phyloP scores from a whole-genome alignment of 208 protist species.

The Trypanosoma lewisi region DNA sequence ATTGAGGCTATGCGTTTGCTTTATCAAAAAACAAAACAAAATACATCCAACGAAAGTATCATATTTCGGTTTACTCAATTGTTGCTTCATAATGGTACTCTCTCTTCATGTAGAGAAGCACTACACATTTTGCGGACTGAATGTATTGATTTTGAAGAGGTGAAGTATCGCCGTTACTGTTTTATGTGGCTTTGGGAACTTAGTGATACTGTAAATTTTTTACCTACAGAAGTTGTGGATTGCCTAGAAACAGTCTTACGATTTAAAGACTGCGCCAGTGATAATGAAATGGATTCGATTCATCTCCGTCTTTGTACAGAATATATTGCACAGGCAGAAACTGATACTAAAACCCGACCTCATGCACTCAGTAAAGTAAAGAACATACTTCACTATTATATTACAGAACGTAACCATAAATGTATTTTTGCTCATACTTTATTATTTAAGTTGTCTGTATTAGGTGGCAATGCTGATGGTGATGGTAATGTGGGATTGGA shows the following conservation, averaged over 20 bases:
- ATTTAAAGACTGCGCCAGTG: constrained; percentile 31
- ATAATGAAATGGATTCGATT: constrained; percentile 18
- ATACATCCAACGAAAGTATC: constrained; percentile 13
- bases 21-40: constrained; percentile 9
- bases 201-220: constrained; percentile 18
- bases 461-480: constrained; percentile 19
- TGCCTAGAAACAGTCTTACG: constrained; percentile 20
- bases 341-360: not conserved
- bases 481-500: constrained; percentile 16
- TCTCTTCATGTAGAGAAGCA: constrained; percentile 14
- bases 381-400: constrained; percentile 11
- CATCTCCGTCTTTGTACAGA: constrained; percentile 21
- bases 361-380: constrained; percentile 13
- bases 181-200: constrained; percentile 34
- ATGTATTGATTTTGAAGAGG: constrained; percentile 23
- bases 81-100: constrained; percentile 17
- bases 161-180: constrained; percentile 24
- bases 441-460: constrained; percentile 26
- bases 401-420: not conserved
- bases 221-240: constrained; percentile 5
- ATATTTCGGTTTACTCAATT: constrained; percentile 27
- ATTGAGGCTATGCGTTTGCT: constrained; percentile 26
- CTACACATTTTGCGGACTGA: constrained; percentile 25
- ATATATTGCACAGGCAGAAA: constrained; percentile 10
- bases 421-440: constrained; percentile 27